A percentile compares a stretch with the other conserved stretches of the same genome.
phyloP scores from a whole-genome alignment of 2,329 filamentous ascomycete species.

The Penicillium griseofulvum region DNA sequence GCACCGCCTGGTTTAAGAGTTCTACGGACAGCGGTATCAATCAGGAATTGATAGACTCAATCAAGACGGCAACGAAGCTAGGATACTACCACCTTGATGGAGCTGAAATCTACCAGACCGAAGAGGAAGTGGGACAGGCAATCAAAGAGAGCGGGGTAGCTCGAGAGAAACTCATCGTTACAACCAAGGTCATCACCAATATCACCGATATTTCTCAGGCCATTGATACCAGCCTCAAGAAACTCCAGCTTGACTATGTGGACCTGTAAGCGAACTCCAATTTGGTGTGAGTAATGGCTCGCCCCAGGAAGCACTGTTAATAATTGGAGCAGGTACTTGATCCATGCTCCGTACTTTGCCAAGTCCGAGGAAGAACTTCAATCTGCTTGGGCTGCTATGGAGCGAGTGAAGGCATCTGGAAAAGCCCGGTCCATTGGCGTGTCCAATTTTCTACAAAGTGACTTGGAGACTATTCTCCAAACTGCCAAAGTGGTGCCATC shows the following conservation, averaged over 20 bases:
- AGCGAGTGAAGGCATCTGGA: slow-evolving; percentile 55
- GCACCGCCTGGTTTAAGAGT: slow-evolving; percentile 63
- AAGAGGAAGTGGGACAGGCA: slow-evolving; percentile 49
- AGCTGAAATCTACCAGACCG: slow-evolving; percentile 56
- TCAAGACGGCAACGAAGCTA: slow-evolving; percentile 57
- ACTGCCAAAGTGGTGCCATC: slow-evolving; percentile 44
- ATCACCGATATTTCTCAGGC: slow-evolving; percentile 56
- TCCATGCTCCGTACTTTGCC: slow-evolving; percentile 60
- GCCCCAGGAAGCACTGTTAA: not conserved
- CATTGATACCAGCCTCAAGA: slow-evolving; percentile 57
- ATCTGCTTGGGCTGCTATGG: slow-evolving; percentile 59
- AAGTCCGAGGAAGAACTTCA: slow-evolving; percentile 56
- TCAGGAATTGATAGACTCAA: slow-evolving; percentile 53
- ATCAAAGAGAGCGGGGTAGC: slow-evolving; percentile 48
- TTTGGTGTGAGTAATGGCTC: not conserved
- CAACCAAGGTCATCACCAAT: slow-evolving; percentile 57
- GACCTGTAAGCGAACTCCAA: slow-evolving; percentile 52
- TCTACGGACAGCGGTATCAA: slow-evolving; percentile 50
- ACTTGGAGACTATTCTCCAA: slow-evolving; percentile 53
- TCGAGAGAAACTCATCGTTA: slow-evolving; percentile 51
- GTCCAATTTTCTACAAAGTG: slow-evolving; percentile 57
- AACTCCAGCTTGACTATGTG: slow-evolving; percentile 60
- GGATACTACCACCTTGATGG: slow-evolving; percentile 64
- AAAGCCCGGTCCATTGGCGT: slow-evolving; percentile 62
- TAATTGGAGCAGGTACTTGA: slow-evolving; percentile 51